These are phyloP conservation scores for Spizellomyces sp. DNA, from an alignment of 192 early-diverging fungal species.

Conservation along the genomic window DNA sequence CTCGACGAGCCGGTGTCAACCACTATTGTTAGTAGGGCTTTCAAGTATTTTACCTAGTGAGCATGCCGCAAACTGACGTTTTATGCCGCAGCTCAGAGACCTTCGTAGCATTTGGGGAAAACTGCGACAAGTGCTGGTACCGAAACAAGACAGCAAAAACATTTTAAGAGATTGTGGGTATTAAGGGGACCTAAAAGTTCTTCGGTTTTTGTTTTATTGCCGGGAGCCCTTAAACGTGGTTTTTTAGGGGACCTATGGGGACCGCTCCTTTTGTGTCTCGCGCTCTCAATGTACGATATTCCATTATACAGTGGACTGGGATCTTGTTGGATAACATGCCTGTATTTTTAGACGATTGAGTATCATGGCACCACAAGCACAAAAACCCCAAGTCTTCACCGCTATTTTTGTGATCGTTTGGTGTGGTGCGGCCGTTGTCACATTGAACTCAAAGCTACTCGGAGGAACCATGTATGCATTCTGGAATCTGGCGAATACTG, in stretches of 20 bases:
- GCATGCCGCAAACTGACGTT: not conserved
- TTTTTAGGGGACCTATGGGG: slow-evolving; percentile 94
- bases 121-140: slow-evolving; percentile 71
- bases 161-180: slow-evolving; percentile 74
- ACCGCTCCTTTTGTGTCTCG: slow-evolving; percentile 90
- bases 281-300: slow-evolving; percentile 74
- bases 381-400: slow-evolving; percentile 86
- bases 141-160: slow-evolving; percentile 58
- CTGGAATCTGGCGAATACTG: not conserved
- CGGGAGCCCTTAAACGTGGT: slow-evolving; percentile 44
- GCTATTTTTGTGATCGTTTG: slow-evolving; percentile 94
- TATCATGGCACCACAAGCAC: slow-evolving; percentile 73
- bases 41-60: not conserved
- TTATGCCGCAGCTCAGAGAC: slow-evolving; percentile 66
- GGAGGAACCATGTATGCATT: slow-evolving; percentile 82
- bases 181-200: not conserved
- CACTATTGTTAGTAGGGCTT: slow-evolving; percentile 70
- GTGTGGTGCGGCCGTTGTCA: slow-evolving; percentile 91
- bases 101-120: slow-evolving; percentile 72
- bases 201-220: slow-evolving; percentile 22
- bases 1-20: slow-evolving; percentile 93
- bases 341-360: slow-evolving; percentile 66
- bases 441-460: slow-evolving; percentile 93
- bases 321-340: not conserved
- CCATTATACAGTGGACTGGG: not conserved